Evolutionary conservation across 78 protist genomes (phyloP).

Genomic region (Tieghemostelium lacteum): DNA sequence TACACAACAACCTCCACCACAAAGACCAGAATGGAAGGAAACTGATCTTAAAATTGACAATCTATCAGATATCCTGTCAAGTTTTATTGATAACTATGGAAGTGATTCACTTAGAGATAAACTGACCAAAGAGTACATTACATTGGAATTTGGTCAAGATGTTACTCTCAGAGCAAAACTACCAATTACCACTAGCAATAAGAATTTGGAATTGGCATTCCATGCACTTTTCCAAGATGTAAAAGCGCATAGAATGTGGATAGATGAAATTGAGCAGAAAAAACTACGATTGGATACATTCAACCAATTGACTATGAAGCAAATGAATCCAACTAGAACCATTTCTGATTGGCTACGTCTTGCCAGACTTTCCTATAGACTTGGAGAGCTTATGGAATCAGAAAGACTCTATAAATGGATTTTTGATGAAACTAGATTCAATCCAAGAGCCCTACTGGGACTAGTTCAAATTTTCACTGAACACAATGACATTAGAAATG

Average conservation of each 20-base stretch:
- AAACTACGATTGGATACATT: neutral
- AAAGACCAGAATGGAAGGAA: constrained; percentile 39
- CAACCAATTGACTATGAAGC: constrained; percentile 5
- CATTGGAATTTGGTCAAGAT: constrained; percentile 1
- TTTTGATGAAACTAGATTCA: constrained; percentile 22
- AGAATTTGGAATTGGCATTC: constrained; percentile 64
- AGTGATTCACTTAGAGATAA: constrained; percentile 8
- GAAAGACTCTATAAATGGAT: constrained; percentile 36
- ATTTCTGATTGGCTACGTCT: constrained; percentile 72
- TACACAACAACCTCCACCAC: neutral
- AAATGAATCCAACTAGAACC: constrained; percentile 51
- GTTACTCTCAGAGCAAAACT: constrained; percentile 19
- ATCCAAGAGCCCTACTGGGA: constrained; percentile 3
- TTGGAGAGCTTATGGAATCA: constrained; percentile 46
- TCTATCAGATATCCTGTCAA: constrained; percentile 5
- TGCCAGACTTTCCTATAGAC: constrained; percentile 33
- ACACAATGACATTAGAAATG: constrained; percentile 56
- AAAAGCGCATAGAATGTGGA: constrained; percentile 51
- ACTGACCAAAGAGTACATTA: constrained; percentile 5
- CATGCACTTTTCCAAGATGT: constrained; percentile 68
- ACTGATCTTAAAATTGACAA: neutral
- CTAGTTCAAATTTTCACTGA: constrained; percentile 40
- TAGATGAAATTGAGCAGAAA: constrained; percentile 45
- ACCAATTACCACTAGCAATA: constrained; percentile 15
- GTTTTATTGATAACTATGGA: constrained; percentile 49